phyloP scores from a whole-genome alignment of 2,329 filamentous ascomycete genomes.

The Monilinia laxa region DNA sequence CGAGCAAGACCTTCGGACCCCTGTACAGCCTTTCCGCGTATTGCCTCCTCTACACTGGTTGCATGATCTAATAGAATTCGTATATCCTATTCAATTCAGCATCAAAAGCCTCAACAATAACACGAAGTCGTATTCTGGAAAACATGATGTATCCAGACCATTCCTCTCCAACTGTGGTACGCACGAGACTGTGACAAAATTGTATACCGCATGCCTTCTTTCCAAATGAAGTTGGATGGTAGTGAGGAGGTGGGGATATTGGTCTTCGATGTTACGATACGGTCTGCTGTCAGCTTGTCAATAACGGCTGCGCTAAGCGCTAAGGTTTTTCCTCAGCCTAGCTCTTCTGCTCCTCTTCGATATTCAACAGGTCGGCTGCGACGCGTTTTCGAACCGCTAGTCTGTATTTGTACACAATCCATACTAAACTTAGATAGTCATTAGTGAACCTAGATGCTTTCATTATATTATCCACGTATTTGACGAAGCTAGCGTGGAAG shows the following conservation, averaged over 20 bases:
- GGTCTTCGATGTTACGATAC: neutral
- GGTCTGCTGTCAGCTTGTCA: neutral
- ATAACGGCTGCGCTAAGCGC: slow-evolving; percentile 9
- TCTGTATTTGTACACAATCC: neutral
- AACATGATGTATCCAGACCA: neutral
- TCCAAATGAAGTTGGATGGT: neutral
- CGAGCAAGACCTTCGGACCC: neutral
- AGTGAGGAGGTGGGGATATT: neutral
- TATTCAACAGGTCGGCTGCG: neutral
- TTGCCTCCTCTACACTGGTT: neutral
- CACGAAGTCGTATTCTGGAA: neutral
- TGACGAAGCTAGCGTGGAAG: neutral
- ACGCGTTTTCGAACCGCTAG: neutral
- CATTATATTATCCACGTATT: neutral
- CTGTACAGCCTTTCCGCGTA: neutral
- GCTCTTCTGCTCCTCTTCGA: neutral
- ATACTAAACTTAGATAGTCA: neutral
- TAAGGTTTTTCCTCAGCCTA: neutral
- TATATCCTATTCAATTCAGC: neutral
- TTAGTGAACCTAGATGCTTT: neutral
- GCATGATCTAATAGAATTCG: neutral
- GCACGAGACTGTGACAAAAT: neutral
- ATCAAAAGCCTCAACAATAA: neutral
- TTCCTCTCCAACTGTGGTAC: neutral
- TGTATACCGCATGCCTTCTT: neutral